Evolutionary conservation across 2,329 filamentous ascomycete species (phyloP).

Genomic region (Calonectria pauciramosa): DNA sequence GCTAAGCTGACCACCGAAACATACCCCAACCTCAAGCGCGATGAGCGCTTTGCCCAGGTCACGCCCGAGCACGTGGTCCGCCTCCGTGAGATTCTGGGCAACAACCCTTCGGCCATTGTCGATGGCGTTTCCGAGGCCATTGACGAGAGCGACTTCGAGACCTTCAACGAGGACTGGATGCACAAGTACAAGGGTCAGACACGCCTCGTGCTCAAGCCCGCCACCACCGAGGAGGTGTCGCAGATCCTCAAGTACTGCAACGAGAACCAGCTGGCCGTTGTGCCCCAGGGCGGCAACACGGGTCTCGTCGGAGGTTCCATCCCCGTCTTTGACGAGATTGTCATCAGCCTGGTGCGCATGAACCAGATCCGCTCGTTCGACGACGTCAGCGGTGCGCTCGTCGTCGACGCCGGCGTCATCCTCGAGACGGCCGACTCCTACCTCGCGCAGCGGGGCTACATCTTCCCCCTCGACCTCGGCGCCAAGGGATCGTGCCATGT

Average conservation of each 20-base stretch:
- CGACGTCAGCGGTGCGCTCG: slow-evolving; percentile 89
- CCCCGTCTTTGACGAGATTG: slow-evolving; percentile 98
- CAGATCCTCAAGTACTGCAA: slow-evolving; percentile 96
- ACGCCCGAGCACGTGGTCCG: slow-evolving; percentile 83
- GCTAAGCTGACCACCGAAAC: slow-evolving; percentile 85
- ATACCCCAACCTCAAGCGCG: slow-evolving; percentile 86
- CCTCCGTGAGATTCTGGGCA: slow-evolving; percentile 86
- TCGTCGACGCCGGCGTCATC: slow-evolving; percentile 91
- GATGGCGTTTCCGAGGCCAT: slow-evolving; percentile 80
- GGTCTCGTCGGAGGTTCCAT: slow-evolving; percentile 96
- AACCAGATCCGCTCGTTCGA: slow-evolving; percentile 93
- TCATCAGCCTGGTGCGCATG: slow-evolving; percentile 92
- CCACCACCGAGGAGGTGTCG: slow-evolving; percentile 89
- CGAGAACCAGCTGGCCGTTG: slow-evolving; percentile 89
- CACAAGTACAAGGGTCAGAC: slow-evolving; percentile 96
- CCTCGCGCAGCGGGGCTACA: slow-evolving; percentile 84
- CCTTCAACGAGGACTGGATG: slow-evolving; percentile 99
- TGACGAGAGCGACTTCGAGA: slow-evolving; percentile 84
- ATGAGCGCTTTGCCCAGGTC: slow-evolving; percentile 80
- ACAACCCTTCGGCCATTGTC: slow-evolving; percentile 79
- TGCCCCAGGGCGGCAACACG: slow-evolving; percentile 97
- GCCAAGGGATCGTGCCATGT: slow-evolving; percentile 98
- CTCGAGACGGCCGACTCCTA: slow-evolving; percentile 91
- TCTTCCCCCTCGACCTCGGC: slow-evolving; percentile 97
- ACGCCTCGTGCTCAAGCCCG: slow-evolving; percentile 87